A percentile compares a stretch with the other conserved stretches of the same genome.
Evolutionary conservation across 2,329 filamentous ascomycete genomes (phyloP).

Genomic region (Sordariomycetes sp.): DNA sequence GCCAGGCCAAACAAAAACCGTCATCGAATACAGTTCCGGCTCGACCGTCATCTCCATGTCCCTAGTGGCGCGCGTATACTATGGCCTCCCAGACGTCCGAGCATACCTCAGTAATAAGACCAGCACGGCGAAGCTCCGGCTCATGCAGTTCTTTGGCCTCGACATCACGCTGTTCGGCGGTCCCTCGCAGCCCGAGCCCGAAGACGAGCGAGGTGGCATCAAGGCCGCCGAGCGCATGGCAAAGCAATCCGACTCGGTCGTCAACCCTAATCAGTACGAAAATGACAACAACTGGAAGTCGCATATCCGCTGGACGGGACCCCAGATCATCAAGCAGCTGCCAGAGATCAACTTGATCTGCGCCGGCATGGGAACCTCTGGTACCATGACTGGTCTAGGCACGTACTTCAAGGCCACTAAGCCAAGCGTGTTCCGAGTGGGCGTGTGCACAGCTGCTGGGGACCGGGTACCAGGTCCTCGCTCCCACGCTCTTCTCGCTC

Average conservation of each 20-base stretch:
- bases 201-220: slow-evolving; percentile 44
- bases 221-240: slow-evolving; percentile 33
- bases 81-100: slow-evolving; percentile 22
- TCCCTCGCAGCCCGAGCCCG: slow-evolving; percentile 46
- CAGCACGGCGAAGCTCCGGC: slow-evolving; percentile 7
- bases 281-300: slow-evolving; percentile 35
- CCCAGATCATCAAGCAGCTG: slow-evolving; percentile 46
- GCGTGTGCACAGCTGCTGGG: slow-evolving; percentile 3
- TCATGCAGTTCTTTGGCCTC: slow-evolving; percentile 11
- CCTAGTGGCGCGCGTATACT: slow-evolving; percentile 8
- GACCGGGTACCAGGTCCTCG: slow-evolving; percentile 17
- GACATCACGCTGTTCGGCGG: slow-evolving; percentile 43
- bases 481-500: slow-evolving; percentile 1
- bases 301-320: slow-evolving; percentile 49
- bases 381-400: slow-evolving; percentile 13
- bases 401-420: slow-evolving; percentile 11
- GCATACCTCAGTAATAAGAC: slow-evolving; percentile 36
- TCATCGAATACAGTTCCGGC: slow-evolving; percentile 53
- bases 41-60: slow-evolving; percentile 52
- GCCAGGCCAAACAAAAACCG: slow-evolving; percentile 32
- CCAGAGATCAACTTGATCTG: slow-evolving; percentile 48
- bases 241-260: slow-evolving; percentile 26
- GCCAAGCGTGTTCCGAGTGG: slow-evolving; percentile 13
- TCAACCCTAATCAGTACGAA: slow-evolving; percentile 16
- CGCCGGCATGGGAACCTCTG: slow-evolving; percentile 47